phyloP scores from a whole-genome alignment of 768 basidiomycete species.

The Auricularia sp. region DNA sequence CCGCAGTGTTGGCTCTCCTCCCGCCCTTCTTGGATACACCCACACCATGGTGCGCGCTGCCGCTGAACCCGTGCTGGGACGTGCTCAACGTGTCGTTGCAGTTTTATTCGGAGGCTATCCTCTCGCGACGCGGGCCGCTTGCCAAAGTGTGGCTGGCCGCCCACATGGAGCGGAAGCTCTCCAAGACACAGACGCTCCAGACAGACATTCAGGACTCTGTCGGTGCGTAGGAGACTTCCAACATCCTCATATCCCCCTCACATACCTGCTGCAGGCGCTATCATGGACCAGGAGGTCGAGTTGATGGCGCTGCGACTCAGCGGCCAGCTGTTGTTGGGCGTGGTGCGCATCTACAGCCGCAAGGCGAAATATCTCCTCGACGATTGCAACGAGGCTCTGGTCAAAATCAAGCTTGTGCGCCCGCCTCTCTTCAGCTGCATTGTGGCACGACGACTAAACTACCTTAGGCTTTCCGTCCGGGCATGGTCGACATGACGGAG shows the following conservation, averaged over 20 bases:
- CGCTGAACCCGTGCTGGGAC: no score
- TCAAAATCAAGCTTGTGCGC: slow-evolving; percentile 88
- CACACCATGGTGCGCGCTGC: no score
- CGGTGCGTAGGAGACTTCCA: slow-evolving; percentile 37
- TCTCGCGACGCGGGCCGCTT: slow-evolving; percentile 86
- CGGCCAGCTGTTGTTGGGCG: slow-evolving; percentile 91
- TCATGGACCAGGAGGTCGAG: slow-evolving; percentile 88
- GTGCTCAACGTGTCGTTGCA: slow-evolving; percentile 18
- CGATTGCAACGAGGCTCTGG: slow-evolving; percentile 92
- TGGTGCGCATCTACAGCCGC: slow-evolving; percentile 93
- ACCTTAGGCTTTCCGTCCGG: slow-evolving; percentile 81
- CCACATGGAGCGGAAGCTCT: slow-evolving; percentile 96
- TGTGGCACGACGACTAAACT: neutral
- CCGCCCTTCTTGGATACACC: no score
- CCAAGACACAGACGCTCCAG: slow-evolving; percentile 87
- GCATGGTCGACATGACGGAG: slow-evolving; percentile 91
- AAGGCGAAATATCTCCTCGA: slow-evolving; percentile 97
- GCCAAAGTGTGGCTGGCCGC: slow-evolving; percentile 99
- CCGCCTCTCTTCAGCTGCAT: neutral
- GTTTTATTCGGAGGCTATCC: slow-evolving; percentile 92
- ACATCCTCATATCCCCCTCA: neutral
- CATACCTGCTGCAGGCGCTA: slow-evolving; percentile 46
- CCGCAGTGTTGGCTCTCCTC: no score
- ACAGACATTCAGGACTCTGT: slow-evolving; percentile 94
- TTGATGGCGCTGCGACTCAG: slow-evolving; percentile 93